Evolutionary conservation across 2,329 filamentous ascomycete species (phyloP).

Genomic region (Fusarium citri): DNA sequence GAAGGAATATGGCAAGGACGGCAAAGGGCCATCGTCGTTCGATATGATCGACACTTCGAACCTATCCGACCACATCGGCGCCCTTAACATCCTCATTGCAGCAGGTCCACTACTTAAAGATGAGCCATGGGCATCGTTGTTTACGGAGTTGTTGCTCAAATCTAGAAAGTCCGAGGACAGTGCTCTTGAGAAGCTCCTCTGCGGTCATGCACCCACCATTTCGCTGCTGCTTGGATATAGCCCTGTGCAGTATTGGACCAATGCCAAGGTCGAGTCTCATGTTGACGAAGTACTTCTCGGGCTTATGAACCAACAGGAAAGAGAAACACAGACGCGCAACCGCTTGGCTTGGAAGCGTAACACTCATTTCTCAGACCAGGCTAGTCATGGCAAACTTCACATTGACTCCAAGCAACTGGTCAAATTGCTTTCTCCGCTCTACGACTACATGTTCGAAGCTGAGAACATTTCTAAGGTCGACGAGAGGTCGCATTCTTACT

Average conservation of each 20-base stretch:
- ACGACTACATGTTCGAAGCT: conserved; percentile 58
- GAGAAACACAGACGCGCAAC: conserved; percentile 44
- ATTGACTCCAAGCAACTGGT: conserved; percentile 55
- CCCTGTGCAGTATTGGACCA: conserved; percentile 63
- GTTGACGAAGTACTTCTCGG: conserved; percentile 54
- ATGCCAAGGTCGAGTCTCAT: conserved; percentile 55
- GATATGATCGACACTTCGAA: conserved; percentile 68
- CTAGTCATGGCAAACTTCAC: conserved; percentile 40
- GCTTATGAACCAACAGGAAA: conserved; percentile 18
- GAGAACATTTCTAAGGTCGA: conserved; percentile 50
- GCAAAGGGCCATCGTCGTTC: conserved; percentile 57
- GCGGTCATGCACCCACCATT: conserved; percentile 59
- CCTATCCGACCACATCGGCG: conserved; percentile 54
- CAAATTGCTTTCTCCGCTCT: conserved; percentile 55
- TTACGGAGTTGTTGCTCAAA: conserved; percentile 60
- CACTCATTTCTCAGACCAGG: conserved; percentile 46
- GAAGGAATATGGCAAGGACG: conserved; percentile 53
- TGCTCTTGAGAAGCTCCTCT: conserved; percentile 57
- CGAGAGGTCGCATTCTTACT: conserved; percentile 35
- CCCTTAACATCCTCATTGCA: conserved; percentile 55
- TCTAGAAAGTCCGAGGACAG: conserved; percentile 39
- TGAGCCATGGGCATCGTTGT: conserved; percentile 59
- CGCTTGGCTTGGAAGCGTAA: conserved; percentile 54
- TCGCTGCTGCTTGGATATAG: conserved; percentile 63
- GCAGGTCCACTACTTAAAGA: conserved; percentile 60